Evolutionary conservation across 1,284 basidiomycete genomes (phyloP).

Genomic region (Gymnopus androsaceus): DNA sequence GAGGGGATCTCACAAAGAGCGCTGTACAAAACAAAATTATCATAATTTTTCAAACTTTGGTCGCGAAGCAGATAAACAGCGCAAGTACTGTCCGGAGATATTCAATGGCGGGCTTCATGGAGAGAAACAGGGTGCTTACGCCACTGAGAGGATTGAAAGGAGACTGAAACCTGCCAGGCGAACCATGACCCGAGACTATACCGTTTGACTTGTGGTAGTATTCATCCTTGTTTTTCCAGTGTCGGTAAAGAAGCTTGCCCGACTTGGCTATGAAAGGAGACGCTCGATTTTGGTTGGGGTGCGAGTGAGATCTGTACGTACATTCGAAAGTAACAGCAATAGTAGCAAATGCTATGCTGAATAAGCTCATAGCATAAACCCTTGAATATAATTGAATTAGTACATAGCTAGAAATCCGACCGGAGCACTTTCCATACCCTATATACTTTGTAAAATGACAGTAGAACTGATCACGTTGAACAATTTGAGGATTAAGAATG

Average conservation of each 20-base stretch:
- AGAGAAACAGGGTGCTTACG: not conserved
- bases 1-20: not conserved
- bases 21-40: not conserved
- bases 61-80: not conserved
- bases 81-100: not conserved
- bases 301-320: not conserved
- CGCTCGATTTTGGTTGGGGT: not conserved
- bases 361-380: not conserved
- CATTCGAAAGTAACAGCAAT: not conserved
- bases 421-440: too few relatives aligned
- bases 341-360: not conserved
- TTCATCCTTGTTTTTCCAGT: not conserved
- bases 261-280: too few relatives aligned
- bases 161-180: conserved; percentile 1
- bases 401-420: too few relatives aligned
- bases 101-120: too few relatives aligned
- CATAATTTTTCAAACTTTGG: not conserved
- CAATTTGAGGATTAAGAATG: too few relatives aligned
- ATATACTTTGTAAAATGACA: too few relatives aligned
- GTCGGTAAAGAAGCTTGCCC: not conserved
- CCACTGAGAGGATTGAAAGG: not conserved
- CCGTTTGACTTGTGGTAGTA: not conserved
- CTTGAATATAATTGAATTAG: not conserved
- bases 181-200: not conserved
- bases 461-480: too few relatives aligned